Evolutionary conservation across 2,329 filamentous ascomycete genomes (phyloP).

Genomic region (Colletotrichum simmondsii): DNA sequence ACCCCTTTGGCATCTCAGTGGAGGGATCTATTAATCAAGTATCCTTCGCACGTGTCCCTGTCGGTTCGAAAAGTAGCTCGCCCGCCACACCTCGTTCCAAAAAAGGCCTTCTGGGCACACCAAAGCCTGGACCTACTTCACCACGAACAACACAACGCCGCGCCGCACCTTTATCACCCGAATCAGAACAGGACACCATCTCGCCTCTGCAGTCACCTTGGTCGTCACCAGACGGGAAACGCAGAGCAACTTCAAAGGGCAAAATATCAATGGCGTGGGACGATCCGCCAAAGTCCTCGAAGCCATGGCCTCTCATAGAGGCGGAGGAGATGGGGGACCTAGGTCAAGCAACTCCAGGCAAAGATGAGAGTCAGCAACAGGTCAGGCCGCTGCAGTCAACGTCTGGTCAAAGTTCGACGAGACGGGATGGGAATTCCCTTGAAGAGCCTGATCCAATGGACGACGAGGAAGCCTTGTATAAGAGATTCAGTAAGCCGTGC

Average conservation of each 20-base stretch:
- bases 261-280: constrained; percentile 25
- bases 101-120: not conserved
- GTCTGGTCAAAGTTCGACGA: not conserved
- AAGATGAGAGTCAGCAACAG: not conserved
- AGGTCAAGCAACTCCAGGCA: not conserved
- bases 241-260: not conserved
- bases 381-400: not conserved
- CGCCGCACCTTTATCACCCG: not conserved
- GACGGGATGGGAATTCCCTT: not conserved
- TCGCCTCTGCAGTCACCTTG: constrained; percentile 17
- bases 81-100: constrained; percentile 12
- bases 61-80: constrained; percentile 32
- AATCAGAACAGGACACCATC: constrained; percentile 11
- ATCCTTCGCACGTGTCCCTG: constrained; percentile 19
- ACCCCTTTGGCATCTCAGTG: not conserved
- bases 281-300: constrained; percentile 15
- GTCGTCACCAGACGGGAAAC: not conserved
- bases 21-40: constrained; percentile 1
- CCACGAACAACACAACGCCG: not conserved
- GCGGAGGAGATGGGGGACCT: constrained; percentile 19
- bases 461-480: constrained; percentile 43
- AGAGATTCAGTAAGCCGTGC: constrained; percentile 43
- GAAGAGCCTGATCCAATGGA: constrained; percentile 20
- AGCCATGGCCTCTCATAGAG: constrained; percentile 2
- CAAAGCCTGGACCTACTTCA: not conserved